Conservation (phyloP, 768 basidiomycete genomes). For the Inosperma sp. region DNA sequence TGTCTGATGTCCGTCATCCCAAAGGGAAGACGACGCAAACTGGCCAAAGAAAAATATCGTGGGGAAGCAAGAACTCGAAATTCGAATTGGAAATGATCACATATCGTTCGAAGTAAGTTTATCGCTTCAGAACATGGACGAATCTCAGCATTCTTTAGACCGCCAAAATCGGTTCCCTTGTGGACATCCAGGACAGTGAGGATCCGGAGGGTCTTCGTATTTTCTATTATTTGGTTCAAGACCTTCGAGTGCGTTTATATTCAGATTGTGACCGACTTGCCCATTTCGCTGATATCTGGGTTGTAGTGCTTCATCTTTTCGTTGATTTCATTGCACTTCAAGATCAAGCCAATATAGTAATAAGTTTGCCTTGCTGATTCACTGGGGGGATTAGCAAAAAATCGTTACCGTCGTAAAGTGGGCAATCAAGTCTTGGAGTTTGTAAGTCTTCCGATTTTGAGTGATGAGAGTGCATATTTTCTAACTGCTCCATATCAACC, state of each 20-base stretch:
- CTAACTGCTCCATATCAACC: conserved; percentile 8
- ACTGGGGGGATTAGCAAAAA: conserved; percentile 15
- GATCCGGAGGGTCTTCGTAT: conserved; percentile 97
- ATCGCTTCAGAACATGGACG: background rate
- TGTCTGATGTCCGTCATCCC: background rate
- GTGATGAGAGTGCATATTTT: background rate
- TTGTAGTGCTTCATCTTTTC: conserved; percentile 94
- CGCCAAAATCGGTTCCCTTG: conserved; percentile 94
- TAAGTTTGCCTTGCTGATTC: conserved; percentile 6
- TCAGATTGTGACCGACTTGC: background rate
- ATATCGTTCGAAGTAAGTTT: conserved; percentile 88
- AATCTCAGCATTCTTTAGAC: conserved; percentile 55
- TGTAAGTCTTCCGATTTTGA: conserved; percentile 1
- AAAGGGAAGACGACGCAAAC: conserved; percentile 94
- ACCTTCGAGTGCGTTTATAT: conserved; percentile 68
- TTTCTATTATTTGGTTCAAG: conserved; percentile 98
- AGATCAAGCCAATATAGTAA: conserved; percentile 93
- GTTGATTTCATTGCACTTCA: conserved; percentile 97
- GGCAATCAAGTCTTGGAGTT: conserved; percentile 7
- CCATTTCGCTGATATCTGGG: background rate
- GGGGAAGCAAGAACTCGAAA: conserved; percentile 97
- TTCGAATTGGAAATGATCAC: conserved; percentile 89
- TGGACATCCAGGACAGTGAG: conserved; percentile 94
- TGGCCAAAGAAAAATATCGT: conserved; percentile 99
- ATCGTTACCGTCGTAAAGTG: conserved; percentile 12